Percentiles rank a stretch among this genome's conserved stretches.
phyloP scores from a whole-genome alignment of 2,329 filamentous ascomycete genomes.

The Cladorrhinum sp. region DNA sequence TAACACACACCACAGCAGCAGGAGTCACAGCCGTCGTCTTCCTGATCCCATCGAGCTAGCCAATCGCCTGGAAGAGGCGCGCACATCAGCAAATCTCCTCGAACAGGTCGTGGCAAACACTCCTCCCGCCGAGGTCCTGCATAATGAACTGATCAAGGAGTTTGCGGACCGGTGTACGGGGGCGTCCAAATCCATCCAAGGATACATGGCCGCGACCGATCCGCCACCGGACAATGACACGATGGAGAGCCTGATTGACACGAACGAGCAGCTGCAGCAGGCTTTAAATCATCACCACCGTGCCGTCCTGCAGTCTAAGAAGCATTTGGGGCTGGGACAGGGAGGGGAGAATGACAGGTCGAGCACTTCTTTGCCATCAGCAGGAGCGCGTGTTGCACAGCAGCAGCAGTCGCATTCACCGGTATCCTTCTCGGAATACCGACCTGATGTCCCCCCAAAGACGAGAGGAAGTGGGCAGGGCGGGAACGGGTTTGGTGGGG shows the following conservation, averaged over 20 bases:
- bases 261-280: conserved; percentile 84
- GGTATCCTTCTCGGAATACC: conserved; percentile 18
- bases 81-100: conserved; percentile 87
- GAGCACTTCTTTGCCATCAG: conserved; percentile 30
- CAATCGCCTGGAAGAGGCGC: conserved; percentile 82
- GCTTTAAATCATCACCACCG: conserved; percentile 82
- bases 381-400: conserved; percentile 6
- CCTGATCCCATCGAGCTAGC: conserved; percentile 75
- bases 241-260: conserved; percentile 89
- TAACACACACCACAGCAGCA: conserved; percentile 51
- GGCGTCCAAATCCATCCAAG: conserved; percentile 77
- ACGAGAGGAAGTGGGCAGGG: conserved; percentile 21
- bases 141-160: conserved; percentile 87
- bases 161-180: conserved; percentile 83
- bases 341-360: conserved; percentile 15
- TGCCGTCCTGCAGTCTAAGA: conserved; percentile 64
- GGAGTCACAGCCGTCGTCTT: conserved; percentile 43
- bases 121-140: conserved; percentile 68
- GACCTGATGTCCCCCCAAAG: conserved; percentile 16
- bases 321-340: conserved; percentile 46
- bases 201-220: conserved; percentile 76
- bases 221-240: conserved; percentile 89
- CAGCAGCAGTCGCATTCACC: conserved; percentile 3
- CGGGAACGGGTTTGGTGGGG: conserved; percentile 2
- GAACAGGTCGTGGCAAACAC: conserved; percentile 88